phyloP scores from a whole-genome alignment of 305 asterid species.

The Monarda citriodora region DNA sequence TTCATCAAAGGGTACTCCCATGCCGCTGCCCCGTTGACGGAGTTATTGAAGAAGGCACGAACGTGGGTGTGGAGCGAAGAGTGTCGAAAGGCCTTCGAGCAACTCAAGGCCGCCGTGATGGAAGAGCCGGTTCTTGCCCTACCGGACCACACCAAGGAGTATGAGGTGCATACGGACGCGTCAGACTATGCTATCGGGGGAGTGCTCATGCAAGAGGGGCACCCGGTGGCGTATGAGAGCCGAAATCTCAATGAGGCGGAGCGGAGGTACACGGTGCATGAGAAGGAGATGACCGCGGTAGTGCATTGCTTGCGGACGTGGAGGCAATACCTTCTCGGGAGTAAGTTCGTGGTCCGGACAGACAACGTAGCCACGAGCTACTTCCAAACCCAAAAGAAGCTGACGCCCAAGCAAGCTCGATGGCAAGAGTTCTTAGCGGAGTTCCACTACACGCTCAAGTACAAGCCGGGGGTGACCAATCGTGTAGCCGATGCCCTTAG shows the following conservation, averaged over 20 bases:
- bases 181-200: too few relatives aligned
- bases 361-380: conserved; percentile 1
- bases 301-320: conserved; percentile 1
- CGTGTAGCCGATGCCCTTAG: conserved; percentile 5
- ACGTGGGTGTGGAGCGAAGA: neutral
- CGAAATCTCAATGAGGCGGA: neutral
- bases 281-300: conserved; percentile 2
- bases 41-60: neutral
- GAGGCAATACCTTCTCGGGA: conserved; percentile 5
- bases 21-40: too few relatives aligned
- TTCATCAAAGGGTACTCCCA: too few relatives aligned
- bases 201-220: neutral
- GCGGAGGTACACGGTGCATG: conserved; percentile 2
- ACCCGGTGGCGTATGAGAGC: neutral
- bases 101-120: neutral
- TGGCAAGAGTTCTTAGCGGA: conserved; percentile 14
- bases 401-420: neutral
- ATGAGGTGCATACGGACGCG: neutral
- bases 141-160: neutral
- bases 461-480: neutral
- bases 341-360: neutral
- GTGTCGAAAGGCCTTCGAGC: neutral
- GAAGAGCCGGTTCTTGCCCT: neutral
- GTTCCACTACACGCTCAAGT: neutral
- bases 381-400: conserved; percentile 9